phyloP scores from a whole-genome alignment of 108 stramenopile genomes.

The Craspedostauros australis region DNA sequence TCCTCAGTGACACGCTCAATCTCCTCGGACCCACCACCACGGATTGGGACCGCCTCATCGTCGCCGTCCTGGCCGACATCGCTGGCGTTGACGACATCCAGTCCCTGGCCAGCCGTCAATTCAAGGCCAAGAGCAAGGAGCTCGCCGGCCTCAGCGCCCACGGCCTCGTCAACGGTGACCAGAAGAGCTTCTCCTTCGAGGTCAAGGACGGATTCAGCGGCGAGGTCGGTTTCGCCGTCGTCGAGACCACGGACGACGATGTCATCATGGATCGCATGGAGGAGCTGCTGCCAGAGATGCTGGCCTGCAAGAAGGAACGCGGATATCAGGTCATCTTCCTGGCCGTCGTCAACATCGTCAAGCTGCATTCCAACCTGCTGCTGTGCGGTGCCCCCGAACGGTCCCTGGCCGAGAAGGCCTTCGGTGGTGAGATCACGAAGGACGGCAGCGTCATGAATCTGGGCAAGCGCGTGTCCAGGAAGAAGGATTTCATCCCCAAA shows the following conservation, averaged over 20 bases:
- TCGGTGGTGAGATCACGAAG: constrained; percentile 27
- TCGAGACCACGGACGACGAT: constrained; percentile 73
- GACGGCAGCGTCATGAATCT: constrained; percentile 42
- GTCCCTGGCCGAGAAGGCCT: constrained; percentile 38
- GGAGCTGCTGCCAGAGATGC: constrained; percentile 50
- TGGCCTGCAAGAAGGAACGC: constrained; percentile 53
- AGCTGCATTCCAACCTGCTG: constrained; percentile 34
- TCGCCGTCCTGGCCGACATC: constrained; percentile 58
- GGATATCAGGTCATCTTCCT: constrained; percentile 30
- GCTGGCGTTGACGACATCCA: constrained; percentile 57
- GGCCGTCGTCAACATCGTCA: constrained; percentile 58
- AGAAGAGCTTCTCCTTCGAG: constrained; percentile 54
- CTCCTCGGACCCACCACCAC: constrained; percentile 71
- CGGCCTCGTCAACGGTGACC: constrained; percentile 62
- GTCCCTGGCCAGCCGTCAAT: constrained; percentile 49
- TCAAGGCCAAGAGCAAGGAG: constrained; percentile 60
- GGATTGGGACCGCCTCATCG: constrained; percentile 62
- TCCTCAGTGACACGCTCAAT: constrained; percentile 70
- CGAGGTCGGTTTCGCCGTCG: constrained; percentile 66
- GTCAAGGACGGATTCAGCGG: constrained; percentile 20
- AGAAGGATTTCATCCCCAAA: constrained; percentile 56
- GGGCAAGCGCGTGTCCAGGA: constrained; percentile 39
- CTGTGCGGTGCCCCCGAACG: constrained; percentile 47
- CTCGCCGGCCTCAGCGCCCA: constrained; percentile 34
- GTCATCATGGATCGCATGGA: constrained; percentile 40